Base-by-base conservation (phyloP, 2,329 filamentous ascomycete species). In the Dendryphion nanum region DNA sequence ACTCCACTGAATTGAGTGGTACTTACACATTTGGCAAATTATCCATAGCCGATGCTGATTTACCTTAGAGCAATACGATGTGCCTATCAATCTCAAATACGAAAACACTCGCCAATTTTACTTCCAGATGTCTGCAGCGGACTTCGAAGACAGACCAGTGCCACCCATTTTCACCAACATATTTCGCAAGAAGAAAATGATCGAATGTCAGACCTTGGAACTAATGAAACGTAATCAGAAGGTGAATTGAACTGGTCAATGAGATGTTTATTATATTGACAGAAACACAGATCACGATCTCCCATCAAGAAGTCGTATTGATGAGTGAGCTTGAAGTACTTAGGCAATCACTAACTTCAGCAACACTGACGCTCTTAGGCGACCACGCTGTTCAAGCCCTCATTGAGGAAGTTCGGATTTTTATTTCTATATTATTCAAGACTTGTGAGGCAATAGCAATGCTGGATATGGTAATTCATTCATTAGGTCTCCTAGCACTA, bases 201-300 rank as follows among this genome's bases (percentile, higher is more conserved):
- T 95, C 20, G 89, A 97, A 61, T 97, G 89, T 50, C 88, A 94
- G 53, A 97, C 93, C 0, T 62, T 97, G 7, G 78, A 84, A 38
- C 74, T 98, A 8, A 76, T 95, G 46, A 93, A 96, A 58, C 72
- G 88, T 26, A 76, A 97, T 40, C 68, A 72, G 42, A 75, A 68
- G 47, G 60, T 57, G 44, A 17, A 30, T 16, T 18, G 23, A 26
- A 10, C 18, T 8, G 4, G 4, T 14, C 12, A 17, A 16, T 14
- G 6, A 13, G 4, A 13, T 30, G 29, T 30, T 30, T 30, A 30
- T 30, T 13, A 30, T 3, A 4, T 15, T 30, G 29, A n/a, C 29
- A 26, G 10, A 13, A 10, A 10, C 16, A 10, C 4, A 79, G 55
- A 86, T 96, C 28, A 79, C 80, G 0, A 84, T 94, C 45, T 85